Evolutionary conservation across 331 rosid genomes (phyloP).

Genomic region (Erythrophleum ivorense): DNA sequence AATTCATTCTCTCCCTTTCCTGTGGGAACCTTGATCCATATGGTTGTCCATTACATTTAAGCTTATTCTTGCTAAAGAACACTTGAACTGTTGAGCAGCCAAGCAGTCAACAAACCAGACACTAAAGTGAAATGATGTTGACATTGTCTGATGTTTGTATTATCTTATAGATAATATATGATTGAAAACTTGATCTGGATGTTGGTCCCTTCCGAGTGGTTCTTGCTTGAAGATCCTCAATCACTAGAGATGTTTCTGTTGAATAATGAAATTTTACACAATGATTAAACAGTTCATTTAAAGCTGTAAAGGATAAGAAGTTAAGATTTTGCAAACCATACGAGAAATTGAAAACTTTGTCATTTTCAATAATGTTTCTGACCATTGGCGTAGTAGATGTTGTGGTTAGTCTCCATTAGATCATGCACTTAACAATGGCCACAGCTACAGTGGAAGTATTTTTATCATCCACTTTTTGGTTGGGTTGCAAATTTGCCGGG

Average conservation of each 20-base stretch:
- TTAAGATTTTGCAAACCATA: slow-evolving; percentile 1
- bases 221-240: slow-evolving; percentile 14
- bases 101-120: not conserved
- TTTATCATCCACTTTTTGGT: not conserved
- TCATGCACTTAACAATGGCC: not conserved
- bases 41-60: not conserved
- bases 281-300: not conserved
- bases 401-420: not conserved
- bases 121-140: not conserved
- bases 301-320: slow-evolving; percentile 8
- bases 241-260: not conserved
- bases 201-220: slow-evolving; percentile 14
- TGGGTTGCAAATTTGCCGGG: not conserved
- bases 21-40: not conserved
- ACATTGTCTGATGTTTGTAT: not conserved
- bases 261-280: not conserved
- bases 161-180: not conserved
- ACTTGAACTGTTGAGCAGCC: not conserved
- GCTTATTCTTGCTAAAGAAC: slow-evolving; percentile 8
- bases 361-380: slow-evolving; percentile 6
- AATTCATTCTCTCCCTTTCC: not conserved
- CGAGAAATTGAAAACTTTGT: not conserved
- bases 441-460: not conserved
- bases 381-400: not conserved
- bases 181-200: not conserved